Conservation (phyloP, 495 filamentous ascomycete genomes). For the Penicillium nucicola region DNA sequence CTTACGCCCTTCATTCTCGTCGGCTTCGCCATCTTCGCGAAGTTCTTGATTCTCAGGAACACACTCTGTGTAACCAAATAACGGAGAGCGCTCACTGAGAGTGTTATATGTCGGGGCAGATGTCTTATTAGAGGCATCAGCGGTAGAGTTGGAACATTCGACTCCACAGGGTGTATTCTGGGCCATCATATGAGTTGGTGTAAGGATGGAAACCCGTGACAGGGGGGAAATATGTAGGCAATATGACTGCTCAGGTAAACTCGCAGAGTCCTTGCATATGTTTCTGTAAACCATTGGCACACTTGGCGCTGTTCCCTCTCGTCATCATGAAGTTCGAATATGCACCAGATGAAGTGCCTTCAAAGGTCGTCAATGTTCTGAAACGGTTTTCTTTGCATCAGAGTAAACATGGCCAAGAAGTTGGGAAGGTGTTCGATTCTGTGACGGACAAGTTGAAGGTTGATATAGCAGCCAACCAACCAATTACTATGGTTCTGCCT, state of each 20-base stretch:
- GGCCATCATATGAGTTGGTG: too few relatives aligned
- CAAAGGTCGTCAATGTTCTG: background rate
- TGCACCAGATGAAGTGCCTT: background rate
- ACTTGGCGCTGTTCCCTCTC: background rate
- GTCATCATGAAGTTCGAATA: constrained; percentile 5
- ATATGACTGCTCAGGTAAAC: too few relatives aligned
- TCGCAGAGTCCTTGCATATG: too few relatives aligned
- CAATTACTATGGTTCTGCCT: constrained; percentile 4
- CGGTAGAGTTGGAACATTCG: background rate
- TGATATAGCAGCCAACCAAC: constrained; percentile 1
- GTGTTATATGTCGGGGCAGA: background rate
- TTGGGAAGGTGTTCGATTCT: constrained; percentile 1
- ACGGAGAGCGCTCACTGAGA: background rate
- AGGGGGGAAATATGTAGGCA: too few relatives aligned
- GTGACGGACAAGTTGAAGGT: constrained; percentile 1
- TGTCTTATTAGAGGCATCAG: background rate
- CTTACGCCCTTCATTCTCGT: constrained; percentile 1
- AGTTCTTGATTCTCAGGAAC: too few relatives aligned
- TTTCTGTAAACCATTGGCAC: too few relatives aligned
- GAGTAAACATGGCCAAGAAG: constrained; percentile 1
- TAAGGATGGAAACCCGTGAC: too few relatives aligned
- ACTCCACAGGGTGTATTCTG: background rate
- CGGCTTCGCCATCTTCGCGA: background rate
- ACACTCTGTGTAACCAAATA: background rate
- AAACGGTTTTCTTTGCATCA: background rate